phyloP scores from a whole-genome alignment of 1,284 basidiomycete genomes.

The Fistulina hepatica region DNA sequence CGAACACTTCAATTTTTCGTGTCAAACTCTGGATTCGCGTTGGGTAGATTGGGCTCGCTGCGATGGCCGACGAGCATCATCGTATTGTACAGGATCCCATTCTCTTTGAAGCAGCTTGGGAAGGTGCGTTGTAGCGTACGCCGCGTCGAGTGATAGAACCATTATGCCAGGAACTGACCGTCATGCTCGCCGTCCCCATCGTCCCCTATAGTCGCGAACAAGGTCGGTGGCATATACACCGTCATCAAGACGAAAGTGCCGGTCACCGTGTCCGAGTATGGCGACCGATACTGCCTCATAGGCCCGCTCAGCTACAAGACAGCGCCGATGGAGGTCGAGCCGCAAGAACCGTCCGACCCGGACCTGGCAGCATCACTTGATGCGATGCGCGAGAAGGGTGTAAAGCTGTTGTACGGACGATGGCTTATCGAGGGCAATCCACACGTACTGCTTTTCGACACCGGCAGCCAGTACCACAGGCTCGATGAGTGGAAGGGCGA shows the following conservation, averaged over 20 bases:
- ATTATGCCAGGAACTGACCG: no score
- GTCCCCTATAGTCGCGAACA: conserved; percentile 96
- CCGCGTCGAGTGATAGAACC: no score
- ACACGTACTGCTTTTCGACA: conserved; percentile 91
- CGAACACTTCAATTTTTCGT: no score
- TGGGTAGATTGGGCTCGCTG: no score
- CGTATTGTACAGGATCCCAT: no score
- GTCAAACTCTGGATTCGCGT: no score
- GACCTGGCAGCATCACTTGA: conserved; percentile 63
- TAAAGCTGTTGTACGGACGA: conserved; percentile 90
- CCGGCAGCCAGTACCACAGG: conserved; percentile 76
- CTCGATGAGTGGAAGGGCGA: conserved; percentile 98
- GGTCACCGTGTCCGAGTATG: conserved; percentile 89
- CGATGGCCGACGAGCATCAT: no score
- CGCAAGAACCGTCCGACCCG: conserved; percentile 33
- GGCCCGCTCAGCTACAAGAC: conserved; percentile 96
- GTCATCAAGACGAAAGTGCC: conserved; percentile 99
- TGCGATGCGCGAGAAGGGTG: conserved; percentile 76
- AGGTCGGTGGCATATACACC: conserved; percentile 98
- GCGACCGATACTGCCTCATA: conserved; percentile 87
- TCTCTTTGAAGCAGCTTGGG: conserved; percentile 89
- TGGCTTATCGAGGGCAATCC: conserved; percentile 98
- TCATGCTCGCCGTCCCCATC: no score
- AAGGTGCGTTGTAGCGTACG: no score
- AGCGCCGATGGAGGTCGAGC: conserved; percentile 96